Conservation (phyloP, 177 flowering plant genomes). For the Tripterygium wilfordii region DNA sequence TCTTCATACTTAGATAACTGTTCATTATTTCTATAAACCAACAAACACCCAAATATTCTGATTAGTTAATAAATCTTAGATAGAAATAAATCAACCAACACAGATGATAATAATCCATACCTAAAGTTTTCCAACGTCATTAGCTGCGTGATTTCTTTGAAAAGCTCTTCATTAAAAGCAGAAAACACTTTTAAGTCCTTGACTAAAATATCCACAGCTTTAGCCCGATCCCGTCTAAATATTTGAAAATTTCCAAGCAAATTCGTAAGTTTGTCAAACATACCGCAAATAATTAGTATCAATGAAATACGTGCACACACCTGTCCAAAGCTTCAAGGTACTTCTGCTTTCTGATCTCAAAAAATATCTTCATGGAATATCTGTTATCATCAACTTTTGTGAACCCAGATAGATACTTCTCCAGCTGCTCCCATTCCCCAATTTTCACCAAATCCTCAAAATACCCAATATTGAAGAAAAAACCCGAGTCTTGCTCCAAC, state of each 20-base stretch:
- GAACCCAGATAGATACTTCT: constrained; percentile 59
- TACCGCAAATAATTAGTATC: no score
- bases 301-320: constrained; percentile 23
- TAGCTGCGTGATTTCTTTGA: constrained; percentile 69
- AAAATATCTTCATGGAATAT: constrained; percentile 65
- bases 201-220: constrained; percentile 67
- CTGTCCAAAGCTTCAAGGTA: constrained; percentile 63
- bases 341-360: constrained; percentile 64
- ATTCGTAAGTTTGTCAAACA: no score
- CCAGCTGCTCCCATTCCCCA: constrained; percentile 74
- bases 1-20: constrained; percentile 73
- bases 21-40: constrained; percentile 55
- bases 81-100: background rate
- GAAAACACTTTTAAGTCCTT: constrained; percentile 77
- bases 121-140: constrained; percentile 67
- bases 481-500: constrained; percentile 64
- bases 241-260: background rate
- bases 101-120: constrained; percentile 19
- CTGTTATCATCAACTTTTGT: constrained; percentile 59
- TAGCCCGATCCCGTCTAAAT: constrained; percentile 54
- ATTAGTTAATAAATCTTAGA: background rate
- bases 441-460: constrained; percentile 57
- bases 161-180: constrained; percentile 66
- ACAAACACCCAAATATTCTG: background rate
- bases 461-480: constrained; percentile 56